Conservation (phyloP, 2,329 filamentous ascomycete genomes). For the Trichoderma asperellum region DNA sequence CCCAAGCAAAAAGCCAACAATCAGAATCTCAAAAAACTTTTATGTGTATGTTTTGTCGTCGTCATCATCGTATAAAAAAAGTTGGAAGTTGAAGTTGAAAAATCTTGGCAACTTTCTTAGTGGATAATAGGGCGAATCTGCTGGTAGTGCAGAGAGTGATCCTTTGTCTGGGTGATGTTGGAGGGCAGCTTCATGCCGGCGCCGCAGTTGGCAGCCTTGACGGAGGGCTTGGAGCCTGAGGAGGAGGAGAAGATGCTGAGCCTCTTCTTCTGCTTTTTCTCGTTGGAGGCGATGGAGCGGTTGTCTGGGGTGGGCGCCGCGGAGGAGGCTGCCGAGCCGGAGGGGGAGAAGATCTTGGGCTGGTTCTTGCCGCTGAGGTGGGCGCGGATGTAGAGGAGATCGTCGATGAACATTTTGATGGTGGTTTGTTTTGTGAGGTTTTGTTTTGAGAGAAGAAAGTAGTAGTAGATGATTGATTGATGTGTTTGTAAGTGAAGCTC, state of each 20-base stretch:
- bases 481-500: background rate
- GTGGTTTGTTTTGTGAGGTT: background rate
- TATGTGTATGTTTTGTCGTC: background rate
- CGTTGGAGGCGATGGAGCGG: constrained; percentile 1
- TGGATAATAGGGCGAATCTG: background rate
- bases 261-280: constrained; percentile 21
- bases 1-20: background rate
- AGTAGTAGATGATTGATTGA: background rate
- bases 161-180: background rate
- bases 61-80: background rate
- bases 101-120: background rate
- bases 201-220: constrained; percentile 12
- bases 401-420: constrained; percentile 38
- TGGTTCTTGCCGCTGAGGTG: background rate
- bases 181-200: constrained; percentile 14
- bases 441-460: background rate
- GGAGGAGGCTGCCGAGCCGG: background rate
- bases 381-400: constrained; percentile 36
- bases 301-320: constrained; percentile 21
- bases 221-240: background rate
- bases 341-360: constrained; percentile 8
- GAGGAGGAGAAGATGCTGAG: background rate
- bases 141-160: background rate
- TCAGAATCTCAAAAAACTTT: constrained; percentile 7
- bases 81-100: background rate